phyloP scores from a whole-genome alignment of 257 asterid genomes.

The Gentiana straminea region DNA sequence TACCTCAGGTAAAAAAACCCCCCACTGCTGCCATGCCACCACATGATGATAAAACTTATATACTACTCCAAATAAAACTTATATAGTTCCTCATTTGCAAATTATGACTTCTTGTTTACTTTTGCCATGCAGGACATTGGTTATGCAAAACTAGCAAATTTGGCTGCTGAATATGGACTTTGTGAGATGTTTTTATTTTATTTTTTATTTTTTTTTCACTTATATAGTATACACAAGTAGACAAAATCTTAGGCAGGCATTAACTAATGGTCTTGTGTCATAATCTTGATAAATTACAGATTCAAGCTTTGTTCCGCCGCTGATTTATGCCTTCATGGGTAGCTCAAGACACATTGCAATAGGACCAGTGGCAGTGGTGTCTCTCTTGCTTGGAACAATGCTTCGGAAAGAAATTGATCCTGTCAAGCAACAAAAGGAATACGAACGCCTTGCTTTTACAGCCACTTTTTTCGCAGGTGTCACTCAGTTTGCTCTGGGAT shows the following conservation, averaged over 20 bases:
- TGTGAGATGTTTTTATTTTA: constrained; percentile 27
- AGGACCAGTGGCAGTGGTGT: constrained; percentile 82
- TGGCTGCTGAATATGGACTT: constrained; percentile 64
- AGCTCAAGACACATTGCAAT: constrained; percentile 84
- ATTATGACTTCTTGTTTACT: neutral
- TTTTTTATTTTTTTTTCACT: neutral
- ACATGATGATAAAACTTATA: neutral
- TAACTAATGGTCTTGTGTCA: neutral
- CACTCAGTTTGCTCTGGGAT: constrained; percentile 51
- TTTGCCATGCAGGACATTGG: constrained; percentile 57
- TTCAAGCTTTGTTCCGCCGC: constrained; percentile 71
- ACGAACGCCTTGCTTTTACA: constrained; percentile 57
- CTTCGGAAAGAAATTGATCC: constrained; percentile 57
- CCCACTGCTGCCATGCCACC: neutral
- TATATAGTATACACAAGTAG: neutral
- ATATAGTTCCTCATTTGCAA: neutral
- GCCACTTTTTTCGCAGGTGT: constrained; percentile 74
- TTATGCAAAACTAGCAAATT: constrained; percentile 54
- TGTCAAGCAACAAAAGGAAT: constrained; percentile 27
- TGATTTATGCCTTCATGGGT: constrained; percentile 71
- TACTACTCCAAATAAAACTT: neutral
- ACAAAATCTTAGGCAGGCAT: neutral
- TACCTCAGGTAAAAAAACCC: constrained; percentile 50
- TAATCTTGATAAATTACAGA: constrained; percentile 26
- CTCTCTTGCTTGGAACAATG: constrained; percentile 63